A percentile compares a stretch with the other conserved stretches of the same genome.
Conservation (phyloP, 2,329 filamentous ascomycete species). For the Cordyceps fumosorosea region DNA sequence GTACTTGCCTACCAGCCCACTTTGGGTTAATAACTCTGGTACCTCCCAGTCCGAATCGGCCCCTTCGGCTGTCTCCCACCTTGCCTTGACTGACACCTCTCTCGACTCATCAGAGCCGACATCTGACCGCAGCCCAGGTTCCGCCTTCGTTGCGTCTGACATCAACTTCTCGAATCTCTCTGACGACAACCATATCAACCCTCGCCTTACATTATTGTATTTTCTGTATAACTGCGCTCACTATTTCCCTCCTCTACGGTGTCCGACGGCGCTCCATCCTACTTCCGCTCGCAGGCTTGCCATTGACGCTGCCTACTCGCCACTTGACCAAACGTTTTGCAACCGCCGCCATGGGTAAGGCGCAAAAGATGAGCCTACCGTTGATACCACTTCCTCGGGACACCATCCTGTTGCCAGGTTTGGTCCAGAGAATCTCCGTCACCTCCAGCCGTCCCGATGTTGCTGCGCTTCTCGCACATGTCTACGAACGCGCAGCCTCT, state of each 20-base stretch:
- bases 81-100: neutral
- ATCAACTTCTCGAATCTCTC: constrained; percentile 3
- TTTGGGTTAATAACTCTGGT: neutral
- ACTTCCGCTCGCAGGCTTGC: neutral
- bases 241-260: neutral
- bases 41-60: neutral
- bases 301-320: neutral
- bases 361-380: constrained; percentile 51
- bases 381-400: constrained; percentile 77
- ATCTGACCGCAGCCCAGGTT: constrained; percentile 2
- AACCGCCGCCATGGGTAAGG: constrained; percentile 29
- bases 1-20: neutral
- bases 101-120: too few species aligned
- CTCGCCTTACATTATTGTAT: neutral
- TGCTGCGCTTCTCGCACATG: constrained; percentile 75
- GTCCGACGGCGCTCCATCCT: neutral
- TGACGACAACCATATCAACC: neutral
- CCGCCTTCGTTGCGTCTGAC: neutral
- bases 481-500: constrained; percentile 70
- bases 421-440: constrained; percentile 78
- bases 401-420: constrained; percentile 76
- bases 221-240: neutral
- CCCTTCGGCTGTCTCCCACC: neutral
- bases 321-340: neutral
- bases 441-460: constrained; percentile 76